Evolutionary conservation across 805 yeast genomes (phyloP), one percentile per base, ranked within the genome.

Genomic region (Sugiyamaella valdiviana): DNA sequence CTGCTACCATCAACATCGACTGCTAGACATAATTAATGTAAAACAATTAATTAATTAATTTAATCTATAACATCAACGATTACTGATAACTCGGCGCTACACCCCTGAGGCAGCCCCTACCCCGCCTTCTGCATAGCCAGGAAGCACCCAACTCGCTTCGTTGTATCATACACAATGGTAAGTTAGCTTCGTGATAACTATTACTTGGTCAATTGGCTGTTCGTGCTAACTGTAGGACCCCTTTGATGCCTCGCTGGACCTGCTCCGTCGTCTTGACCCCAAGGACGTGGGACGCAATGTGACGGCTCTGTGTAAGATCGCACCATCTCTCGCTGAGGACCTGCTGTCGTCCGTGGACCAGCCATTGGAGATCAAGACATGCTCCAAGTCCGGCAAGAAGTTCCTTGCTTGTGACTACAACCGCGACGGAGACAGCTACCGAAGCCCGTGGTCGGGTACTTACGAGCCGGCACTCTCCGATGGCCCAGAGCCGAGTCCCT

Each of bases 351-450:
- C 93, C 0, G 89, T 91, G 10, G 99, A 91, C 67, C 82, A 83
- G 45, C 98, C 98, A 21, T 72, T 91, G 57, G 67, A 70, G 36
- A 69, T 78, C 39, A 61, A 69, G 42, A 68, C 69, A 35, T 83
- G 89, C 62, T 57, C 61, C 7, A 66, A 68, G 22, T 63, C 78
- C 12, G 85, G 85, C 9, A 84, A 84, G 66, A 77, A 76, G 50
- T 91, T 74, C 63, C 74, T 91, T 49, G 78, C 90, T 45, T 91
- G 98, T 68, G 99, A 91, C 65, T 91, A 91, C 65, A 91, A 91
- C 67, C 76, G 99, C 57, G 99, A 91, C 62, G 90, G 95, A 6
- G 98, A 91, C 66, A 82, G 90, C 17, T 85, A 77, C 67, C 76
- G 98, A 57, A 85, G 95, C 0, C 99, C 98, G 5, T 89, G 91